Percentiles rank a stretch among this genome's conserved stretches.
Conservation (phyloP, 805 yeast species). For the Sugiyamaella valdiviana region DNA sequence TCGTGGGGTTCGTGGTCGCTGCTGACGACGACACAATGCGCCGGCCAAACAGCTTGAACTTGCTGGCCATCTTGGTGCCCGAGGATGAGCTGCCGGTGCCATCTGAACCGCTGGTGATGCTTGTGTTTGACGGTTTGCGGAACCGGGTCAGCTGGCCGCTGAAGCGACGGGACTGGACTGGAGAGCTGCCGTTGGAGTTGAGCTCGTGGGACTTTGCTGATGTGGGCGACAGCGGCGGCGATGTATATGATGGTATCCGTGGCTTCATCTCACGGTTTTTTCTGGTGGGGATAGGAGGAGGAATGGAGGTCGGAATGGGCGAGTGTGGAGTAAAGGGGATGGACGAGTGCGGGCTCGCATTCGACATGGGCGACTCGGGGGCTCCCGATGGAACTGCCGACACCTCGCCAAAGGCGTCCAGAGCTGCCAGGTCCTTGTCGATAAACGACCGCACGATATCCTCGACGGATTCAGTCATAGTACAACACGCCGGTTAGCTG, state of each 20-base stretch:
- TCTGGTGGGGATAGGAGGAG: not conserved
- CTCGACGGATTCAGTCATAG: constrained; percentile 18
- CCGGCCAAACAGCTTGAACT: constrained; percentile 21
- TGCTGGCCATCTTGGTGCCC: constrained; percentile 18
- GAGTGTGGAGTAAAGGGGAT: constrained; percentile 10
- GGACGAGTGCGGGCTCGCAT: constrained; percentile 16
- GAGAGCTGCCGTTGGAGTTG: not conserved
- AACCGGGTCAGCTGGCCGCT: not conserved
- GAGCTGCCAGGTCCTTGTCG: constrained; percentile 27
- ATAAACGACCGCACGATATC: constrained; percentile 30
- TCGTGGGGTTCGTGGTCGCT: not conserved
- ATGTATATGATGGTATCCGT: not conserved
- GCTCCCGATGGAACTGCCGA: constrained; percentile 2
- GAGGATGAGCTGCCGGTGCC: not conserved
- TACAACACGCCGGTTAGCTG: too few relatives aligned
- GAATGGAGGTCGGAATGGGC: not conserved
- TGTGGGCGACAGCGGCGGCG: not conserved
- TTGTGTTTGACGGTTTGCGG: not conserved
- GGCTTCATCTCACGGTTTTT: constrained; percentile 1
- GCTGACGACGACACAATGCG: constrained; percentile 5
- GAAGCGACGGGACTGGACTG: not conserved
- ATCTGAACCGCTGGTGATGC: not conserved
- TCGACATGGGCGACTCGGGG: constrained; percentile 12
- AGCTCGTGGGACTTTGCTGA: not conserved
- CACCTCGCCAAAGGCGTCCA: constrained; percentile 27